phyloP scores from a whole-genome alignment of 768 basidiomycete species.

The Suillus fuscotomentosus region DNA sequence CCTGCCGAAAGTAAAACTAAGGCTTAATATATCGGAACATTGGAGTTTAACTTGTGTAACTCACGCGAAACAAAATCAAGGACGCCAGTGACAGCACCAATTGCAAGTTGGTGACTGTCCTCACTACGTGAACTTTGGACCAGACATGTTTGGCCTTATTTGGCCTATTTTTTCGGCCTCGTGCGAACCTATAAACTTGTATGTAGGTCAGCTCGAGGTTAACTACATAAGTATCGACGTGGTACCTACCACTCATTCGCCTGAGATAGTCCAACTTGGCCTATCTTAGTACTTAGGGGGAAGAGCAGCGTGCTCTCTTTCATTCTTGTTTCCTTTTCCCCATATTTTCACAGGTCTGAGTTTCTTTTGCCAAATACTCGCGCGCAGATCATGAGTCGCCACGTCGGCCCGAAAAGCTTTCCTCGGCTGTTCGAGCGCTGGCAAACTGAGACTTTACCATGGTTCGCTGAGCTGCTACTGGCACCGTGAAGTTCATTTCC shows the following conservation, averaged over 20 bases:
- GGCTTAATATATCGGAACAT: neutral
- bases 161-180: neutral
- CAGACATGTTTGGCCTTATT: neutral
- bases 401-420: neutral
- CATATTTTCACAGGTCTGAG: neutral
- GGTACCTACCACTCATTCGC: neutral
- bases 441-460: neutral
- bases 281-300: neutral
- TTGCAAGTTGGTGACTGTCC: neutral
- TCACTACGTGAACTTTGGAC: neutral
- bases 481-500: slow-evolving; percentile 1
- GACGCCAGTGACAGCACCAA: neutral
- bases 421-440: neutral
- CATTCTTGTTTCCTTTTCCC: neutral
- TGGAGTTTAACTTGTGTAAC: neutral
- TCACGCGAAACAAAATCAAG: neutral
- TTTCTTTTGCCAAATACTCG: neutral
- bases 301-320: neutral
- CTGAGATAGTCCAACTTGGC: neutral
- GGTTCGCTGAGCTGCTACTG: neutral
- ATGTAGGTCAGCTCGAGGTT: neutral
- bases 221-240: neutral
- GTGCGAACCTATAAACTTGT: neutral
- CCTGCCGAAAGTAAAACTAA: neutral
- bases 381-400: neutral